Evolutionary conservation across 345 rosid genomes (phyloP), one percentile per base, ranked within the genome.

Genomic region (Atalantia buxifolia): DNA sequence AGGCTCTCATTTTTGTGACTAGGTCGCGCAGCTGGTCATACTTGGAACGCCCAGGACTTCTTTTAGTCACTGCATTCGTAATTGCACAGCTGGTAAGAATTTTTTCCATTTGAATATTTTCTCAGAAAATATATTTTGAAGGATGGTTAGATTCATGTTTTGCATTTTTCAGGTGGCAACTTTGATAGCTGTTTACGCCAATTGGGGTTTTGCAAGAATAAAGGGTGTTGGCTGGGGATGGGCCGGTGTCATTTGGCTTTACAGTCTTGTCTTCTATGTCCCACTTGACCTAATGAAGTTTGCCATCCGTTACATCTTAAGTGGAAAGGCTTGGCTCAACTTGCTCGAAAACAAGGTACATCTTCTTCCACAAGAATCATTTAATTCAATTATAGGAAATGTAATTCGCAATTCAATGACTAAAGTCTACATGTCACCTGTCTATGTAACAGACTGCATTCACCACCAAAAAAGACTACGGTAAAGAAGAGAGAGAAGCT

Each of bases 21-120:
- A 79, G 99, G 73, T 95, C 99, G 7, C 89, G 97, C 80, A 85
- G 98, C 90, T 95, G 96, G 96, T 95, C 98, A 42, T 95, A 1
- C 40, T 0, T 70, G 1, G 99, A 95, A 86, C 89, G 98, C 30
- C 99, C 99, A 38, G 99, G 99, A 59, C 5, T 84, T 35, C 62
- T 84, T 1, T 82, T 95, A 70, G 19, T 95, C 18, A 0, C 28
- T 8, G 99, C 99, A 30, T 95, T 95, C 78, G 0, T 80, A 3
- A 4, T 78, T 22, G 99, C 99, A 66, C 98, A 95, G 84, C 57
- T 79, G 87, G 98, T 95, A 89, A 53, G 83, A 69, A 12, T 22
- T 63, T 65, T 36, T 35, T 36, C 14, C 2, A 42, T 33, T 33
- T 36, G 1, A 76, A 70, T 22, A 24, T 28, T 27, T 9, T 36